Conservation (phyloP, 164 flowering plant genomes). For the Santalum album region DNA sequence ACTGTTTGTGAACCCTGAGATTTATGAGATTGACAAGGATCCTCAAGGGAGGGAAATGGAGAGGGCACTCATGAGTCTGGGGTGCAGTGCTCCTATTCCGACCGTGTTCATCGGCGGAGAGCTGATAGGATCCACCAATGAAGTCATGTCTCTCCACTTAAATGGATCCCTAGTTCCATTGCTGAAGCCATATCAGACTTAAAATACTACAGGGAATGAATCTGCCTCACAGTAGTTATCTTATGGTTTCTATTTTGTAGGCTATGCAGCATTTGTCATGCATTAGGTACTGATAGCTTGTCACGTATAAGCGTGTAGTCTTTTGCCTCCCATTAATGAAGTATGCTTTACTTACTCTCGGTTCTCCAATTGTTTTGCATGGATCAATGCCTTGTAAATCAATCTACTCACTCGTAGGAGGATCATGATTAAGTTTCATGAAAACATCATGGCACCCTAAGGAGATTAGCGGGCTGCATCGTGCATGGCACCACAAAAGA, state of each 20-base stretch:
- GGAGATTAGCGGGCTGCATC: too few species aligned
- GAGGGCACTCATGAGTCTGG: slow-evolving; percentile 54
- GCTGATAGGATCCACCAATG: slow-evolving; percentile 60
- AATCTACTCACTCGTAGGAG: too few species aligned
- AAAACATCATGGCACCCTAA: too few species aligned
- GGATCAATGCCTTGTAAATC: too few species aligned
- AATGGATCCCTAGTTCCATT: slow-evolving; percentile 37
- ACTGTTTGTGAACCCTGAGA: slow-evolving; percentile 40
- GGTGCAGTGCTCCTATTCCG: slow-evolving; percentile 54
- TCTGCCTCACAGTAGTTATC: slow-evolving; percentile 12
- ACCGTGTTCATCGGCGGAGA: slow-evolving; percentile 61
- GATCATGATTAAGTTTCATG: too few species aligned
- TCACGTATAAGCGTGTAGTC: slow-evolving; percentile 20
- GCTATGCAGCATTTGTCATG: slow-evolving; percentile 8
- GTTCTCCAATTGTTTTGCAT: too few species aligned
- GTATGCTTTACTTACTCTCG: slow-evolving; percentile 6
- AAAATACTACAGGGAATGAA: slow-evolving; percentile 11
- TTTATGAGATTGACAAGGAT: slow-evolving; percentile 51
- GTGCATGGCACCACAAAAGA: too few species aligned
- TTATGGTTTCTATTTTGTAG: slow-evolving; percentile 3
- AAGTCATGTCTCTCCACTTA: slow-evolving; percentile 72
- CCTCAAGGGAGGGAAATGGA: slow-evolving; percentile 68
- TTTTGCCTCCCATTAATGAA: slow-evolving; percentile 16
- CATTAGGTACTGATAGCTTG: slow-evolving; percentile 10
- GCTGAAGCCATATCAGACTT: slow-evolving; percentile 36